Conservation (phyloP, 208 protist genomes). For the Acanthamoeba sp. region DNA sequence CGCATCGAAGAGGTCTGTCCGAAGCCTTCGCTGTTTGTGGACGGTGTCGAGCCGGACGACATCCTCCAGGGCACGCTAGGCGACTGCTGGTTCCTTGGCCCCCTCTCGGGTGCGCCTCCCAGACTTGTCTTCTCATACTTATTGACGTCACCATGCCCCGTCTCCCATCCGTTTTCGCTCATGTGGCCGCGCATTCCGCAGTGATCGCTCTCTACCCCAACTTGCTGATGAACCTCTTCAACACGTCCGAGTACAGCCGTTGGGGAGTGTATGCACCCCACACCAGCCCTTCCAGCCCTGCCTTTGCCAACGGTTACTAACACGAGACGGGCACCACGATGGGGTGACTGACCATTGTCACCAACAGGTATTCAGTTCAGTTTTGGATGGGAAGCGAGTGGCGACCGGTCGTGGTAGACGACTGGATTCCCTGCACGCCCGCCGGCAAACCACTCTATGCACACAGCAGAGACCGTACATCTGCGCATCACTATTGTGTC, state of each 20-base stretch:
- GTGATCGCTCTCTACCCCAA: conserved; percentile 69
- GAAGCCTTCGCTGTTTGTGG: conserved; percentile 69
- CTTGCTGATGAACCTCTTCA: conserved; percentile 72
- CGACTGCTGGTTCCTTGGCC: conserved; percentile 76
- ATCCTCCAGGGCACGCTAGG: conserved; percentile 77
- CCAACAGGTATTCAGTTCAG: conserved; percentile 61
- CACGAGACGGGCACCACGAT: too few relatives aligned
- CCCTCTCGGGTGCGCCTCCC: conserved; percentile 36
- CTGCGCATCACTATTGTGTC: neutral
- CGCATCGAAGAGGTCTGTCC: conserved; percentile 69
- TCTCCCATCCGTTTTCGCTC: neutral
- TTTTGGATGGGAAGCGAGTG: conserved; percentile 67
- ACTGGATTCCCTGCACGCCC: conserved; percentile 57
- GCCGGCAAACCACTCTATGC: conserved; percentile 74
- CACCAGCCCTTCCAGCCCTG: neutral
- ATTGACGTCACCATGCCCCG: neutral
- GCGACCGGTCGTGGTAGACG: conserved; percentile 34
- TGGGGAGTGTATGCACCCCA: conserved; percentile 43
- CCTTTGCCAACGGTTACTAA: too few relatives aligned
- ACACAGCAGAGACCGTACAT: conserved; percentile 56
- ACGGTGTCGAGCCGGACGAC: conserved; percentile 79
- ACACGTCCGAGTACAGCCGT: conserved; percentile 68
- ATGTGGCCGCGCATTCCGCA: neutral
- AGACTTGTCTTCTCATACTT: neutral
- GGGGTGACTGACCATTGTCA: too few relatives aligned